Evolutionary conservation across 1,139 yeast species (phyloP).

Genomic region (Magnusiomyces fungicola): DNA sequence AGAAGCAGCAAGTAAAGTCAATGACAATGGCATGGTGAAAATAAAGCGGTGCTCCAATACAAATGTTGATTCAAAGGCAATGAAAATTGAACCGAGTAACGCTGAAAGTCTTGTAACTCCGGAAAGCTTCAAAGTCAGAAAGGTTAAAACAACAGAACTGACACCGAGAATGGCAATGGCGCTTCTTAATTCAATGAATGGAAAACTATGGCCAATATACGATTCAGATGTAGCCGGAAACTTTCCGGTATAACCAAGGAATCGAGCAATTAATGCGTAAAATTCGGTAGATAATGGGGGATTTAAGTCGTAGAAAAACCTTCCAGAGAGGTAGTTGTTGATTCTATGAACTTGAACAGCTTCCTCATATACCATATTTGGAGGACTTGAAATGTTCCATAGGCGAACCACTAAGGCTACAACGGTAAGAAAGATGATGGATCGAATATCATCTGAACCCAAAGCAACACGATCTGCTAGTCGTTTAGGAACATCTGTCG

Average conservation of each 20-base stretch:
- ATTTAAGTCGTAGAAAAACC: constrained; percentile 50
- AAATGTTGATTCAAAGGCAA: constrained; percentile 49
- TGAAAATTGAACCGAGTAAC: constrained; percentile 39
- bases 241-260: constrained; percentile 42
- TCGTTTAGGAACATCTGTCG: constrained; percentile 13
- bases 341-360: constrained; percentile 49
- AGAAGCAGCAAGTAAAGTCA: constrained; percentile 41
- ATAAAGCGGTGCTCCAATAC: constrained; percentile 45
- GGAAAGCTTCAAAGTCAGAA: constrained; percentile 42
- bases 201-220: constrained; percentile 28
- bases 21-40: constrained; percentile 44
- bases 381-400: constrained; percentile 21
- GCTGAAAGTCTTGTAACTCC: constrained; percentile 42
- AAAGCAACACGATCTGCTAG: constrained; percentile 8
- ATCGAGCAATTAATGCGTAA: constrained; percentile 38
- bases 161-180: constrained; percentile 50
- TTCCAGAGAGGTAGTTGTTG: constrained; percentile 44
- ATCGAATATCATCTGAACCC: constrained; percentile 8
- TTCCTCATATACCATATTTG: constrained; percentile 50
- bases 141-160: constrained; percentile 41
- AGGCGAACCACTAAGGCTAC: constrained; percentile 17
- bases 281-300: constrained; percentile 55
- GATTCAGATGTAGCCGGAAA: constrained; percentile 30
- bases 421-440: constrained; percentile 10
- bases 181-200: constrained; percentile 45